Percentiles rank a stretch among this genome's conserved stretches.
phyloP scores from a whole-genome alignment of 1,284 basidiomycete species.

The Leccinum pachyderme region DNA sequence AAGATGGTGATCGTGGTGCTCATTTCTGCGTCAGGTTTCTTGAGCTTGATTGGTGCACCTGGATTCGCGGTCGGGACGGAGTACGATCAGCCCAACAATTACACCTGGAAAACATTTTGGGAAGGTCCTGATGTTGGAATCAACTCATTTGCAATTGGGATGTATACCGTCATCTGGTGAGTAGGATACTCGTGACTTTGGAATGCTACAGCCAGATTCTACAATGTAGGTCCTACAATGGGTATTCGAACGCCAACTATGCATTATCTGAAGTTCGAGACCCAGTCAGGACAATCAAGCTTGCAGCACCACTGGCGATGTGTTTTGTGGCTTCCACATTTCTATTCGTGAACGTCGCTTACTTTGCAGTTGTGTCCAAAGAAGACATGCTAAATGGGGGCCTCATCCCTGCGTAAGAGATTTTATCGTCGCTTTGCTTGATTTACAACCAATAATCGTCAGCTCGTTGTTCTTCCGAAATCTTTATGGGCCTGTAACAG shows the following conservation, averaged over 20 bases:
- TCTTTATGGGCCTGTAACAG: conserved; percentile 57
- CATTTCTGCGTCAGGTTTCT: conserved; percentile 61
- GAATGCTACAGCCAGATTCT: background rate
- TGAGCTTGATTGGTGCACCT: conserved; percentile 48
- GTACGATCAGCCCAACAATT: conserved; percentile 50
- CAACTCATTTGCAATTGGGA: conserved; percentile 57
- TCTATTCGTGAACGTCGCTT: conserved; percentile 62
- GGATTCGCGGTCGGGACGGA: conserved; percentile 44
- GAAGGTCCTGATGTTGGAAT: conserved; percentile 46
- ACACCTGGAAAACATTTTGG: conserved; percentile 54
- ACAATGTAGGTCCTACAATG: conserved; percentile 57
- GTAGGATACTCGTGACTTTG: conserved; percentile 8
- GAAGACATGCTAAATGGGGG: conserved; percentile 60
- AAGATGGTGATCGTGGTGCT: conserved; percentile 59
- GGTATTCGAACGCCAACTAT: conserved; percentile 72
- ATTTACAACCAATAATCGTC: conserved; percentile 1
- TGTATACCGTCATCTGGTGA: conserved; percentile 69
- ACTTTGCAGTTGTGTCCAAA: conserved; percentile 67
- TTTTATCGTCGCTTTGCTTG: background rate
- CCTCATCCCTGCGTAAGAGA: conserved; percentile 58
- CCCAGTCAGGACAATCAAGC: conserved; percentile 64
- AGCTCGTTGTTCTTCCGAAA: conserved; percentile 69
- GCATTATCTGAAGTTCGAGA: conserved; percentile 66
- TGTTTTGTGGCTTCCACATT: conserved; percentile 53
- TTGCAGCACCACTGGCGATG: conserved; percentile 65